Base-by-base conservation (phyloP, 2,329 filamentous ascomycete genomes). In the Pseudogymnoascus sp. region DNA sequence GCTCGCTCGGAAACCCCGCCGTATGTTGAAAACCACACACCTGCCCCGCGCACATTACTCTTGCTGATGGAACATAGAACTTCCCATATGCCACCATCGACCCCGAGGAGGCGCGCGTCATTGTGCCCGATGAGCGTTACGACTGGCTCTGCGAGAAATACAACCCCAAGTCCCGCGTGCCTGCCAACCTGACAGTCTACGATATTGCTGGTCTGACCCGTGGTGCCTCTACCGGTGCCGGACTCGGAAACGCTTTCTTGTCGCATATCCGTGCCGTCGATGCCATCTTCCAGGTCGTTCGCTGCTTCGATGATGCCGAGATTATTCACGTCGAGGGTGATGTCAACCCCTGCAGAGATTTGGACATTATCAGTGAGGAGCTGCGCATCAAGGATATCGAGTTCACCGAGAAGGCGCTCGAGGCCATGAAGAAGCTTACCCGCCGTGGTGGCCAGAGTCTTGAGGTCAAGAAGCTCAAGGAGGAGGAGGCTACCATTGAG, bases 321-420 rank as follows among this genome's bases (percentile, higher is more conserved):
- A 99, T 99, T 73, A 98, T 97, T 73, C 95, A 99, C 84, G 93
- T 99, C 69, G 96, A 99, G 83, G 96, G 95, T 76, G 95, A 99
- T 73, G 96, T 99, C 72, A 90, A 99, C 79, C 96, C 95, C 36
- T 85, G 90, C 66, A 89, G 95, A 75, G 95, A 99, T 82, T 79
- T 99, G 71, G 90, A 92, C 74, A 99, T 99, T 77, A 98, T 99
- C 79, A 92, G 88, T 77, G 93, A 98, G 75, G 95, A 99, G 81
- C 82, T 99, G 74, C 88, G 93, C 68, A 88, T 97, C 77, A 99
- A 99, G 83, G 95, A 99, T 79, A 97, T 97, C 69, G 96, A 99
- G 81, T 99, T 98, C 76, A 87, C 90, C 66, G 93, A 96, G 81
- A 99, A 99, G 84, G 90, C 93, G 3, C 86, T 95, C 64, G 96